Base-by-base conservation (phyloP, 495 filamentous ascomycete species). In the Aspergillus conjunctus region DNA sequence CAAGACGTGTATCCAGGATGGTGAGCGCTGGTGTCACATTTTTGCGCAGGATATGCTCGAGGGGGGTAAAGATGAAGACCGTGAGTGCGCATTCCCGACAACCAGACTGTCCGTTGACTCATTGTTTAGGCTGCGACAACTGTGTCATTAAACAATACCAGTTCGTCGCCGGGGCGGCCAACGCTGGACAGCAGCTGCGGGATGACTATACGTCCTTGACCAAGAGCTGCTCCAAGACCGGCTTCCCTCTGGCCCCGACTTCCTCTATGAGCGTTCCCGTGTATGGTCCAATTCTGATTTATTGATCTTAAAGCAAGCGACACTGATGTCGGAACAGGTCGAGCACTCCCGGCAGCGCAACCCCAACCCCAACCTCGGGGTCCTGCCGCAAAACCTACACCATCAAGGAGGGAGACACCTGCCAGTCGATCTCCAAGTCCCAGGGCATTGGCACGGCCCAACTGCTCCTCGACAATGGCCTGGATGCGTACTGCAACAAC, bases 151-250 rank as follows among this genome's bases (percentile, higher is more conserved):
- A 60, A 48, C 22, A 49, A 31, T 39, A 17, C 26, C 58, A 60
- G 51, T 60, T 60, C 18, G 22, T 46, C 11, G 58, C 58, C 7
- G 58, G 50, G 20, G 45, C 50, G 37, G 39, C 58, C n/a, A 37
- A 54, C 43, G 58, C n/a, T 39, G 58, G 51, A 34, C 18, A 33
- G 18, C 15, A n/a, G 51, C 17, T 54, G 51, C 31, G 32, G 11
- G 14, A 43, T 15, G 50, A 31, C 44, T 58, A 58, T 21, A 58
- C 43, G 14, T 21, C 44, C 18, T 21, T 50, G 20, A 58, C 43
- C 15, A 32, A 48, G 44, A 58, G 55, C 44, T 58, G 58, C 58
- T 60, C 58, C 18, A 54, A 54, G 21, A 54, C 58, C 3, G 51
- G 31, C 22, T 60, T 54, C 15, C 51, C 51, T 52, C 18, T 59